These are phyloP conservation scores for Rhodomyrtus tomentosa DNA, from an alignment of 345 rosid genomes.

Conservation along the genomic window DNA sequence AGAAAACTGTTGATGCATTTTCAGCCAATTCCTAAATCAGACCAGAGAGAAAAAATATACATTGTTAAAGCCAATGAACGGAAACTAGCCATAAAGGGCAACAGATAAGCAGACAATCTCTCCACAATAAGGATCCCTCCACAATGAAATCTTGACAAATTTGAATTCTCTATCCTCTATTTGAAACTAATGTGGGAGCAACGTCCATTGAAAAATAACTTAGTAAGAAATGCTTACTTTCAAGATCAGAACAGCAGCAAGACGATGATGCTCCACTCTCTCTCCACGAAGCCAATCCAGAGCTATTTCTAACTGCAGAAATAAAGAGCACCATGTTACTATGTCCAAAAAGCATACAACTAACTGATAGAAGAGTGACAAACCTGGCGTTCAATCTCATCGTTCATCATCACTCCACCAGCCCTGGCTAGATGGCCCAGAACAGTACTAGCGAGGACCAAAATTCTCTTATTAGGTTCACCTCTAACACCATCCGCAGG, in stretches of 20 bases:
- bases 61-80: neutral
- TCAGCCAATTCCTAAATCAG: conserved; percentile 85
- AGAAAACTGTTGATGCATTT: conserved; percentile 95
- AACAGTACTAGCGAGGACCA: conserved; percentile 88
- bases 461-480: conserved; percentile 68
- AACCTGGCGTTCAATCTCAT: conserved; percentile 95
- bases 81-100: neutral
- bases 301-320: conserved; percentile 66
- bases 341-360: neutral
- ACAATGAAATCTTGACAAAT: neutral
- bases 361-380: neutral
- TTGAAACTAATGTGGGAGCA: neutral
- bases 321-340: neutral
- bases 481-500: conserved; percentile 67
- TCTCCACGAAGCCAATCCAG: conserved; percentile 88
- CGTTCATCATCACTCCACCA: conserved; percentile 98
- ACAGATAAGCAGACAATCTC: neutral
- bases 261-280: conserved; percentile 75
- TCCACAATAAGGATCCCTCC: neutral
- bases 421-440: conserved; percentile 98
- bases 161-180: neutral
- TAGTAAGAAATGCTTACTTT: conserved; percentile 33
- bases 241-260: conserved; percentile 85
- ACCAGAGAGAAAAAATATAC: neutral
- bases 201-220: neutral